phyloP scores from a whole-genome alignment of 768 basidiomycete genomes.

The Auricularia sp. region DNA sequence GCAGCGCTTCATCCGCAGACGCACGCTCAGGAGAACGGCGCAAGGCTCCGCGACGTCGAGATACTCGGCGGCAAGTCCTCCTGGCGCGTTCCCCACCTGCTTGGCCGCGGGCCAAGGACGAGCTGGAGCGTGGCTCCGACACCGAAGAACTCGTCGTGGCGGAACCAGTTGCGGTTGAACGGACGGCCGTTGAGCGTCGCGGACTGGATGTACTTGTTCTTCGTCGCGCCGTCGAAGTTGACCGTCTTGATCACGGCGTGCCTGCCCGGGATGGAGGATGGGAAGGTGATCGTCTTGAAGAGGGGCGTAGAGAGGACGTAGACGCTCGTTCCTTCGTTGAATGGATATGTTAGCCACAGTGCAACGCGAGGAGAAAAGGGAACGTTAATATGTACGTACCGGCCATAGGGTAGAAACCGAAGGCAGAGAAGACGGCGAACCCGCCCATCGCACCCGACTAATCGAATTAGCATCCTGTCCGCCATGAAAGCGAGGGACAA shows the following conservation, averaged over 20 bases:
- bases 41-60: background rate
- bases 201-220: slow-evolving; percentile 12
- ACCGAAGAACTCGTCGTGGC: slow-evolving; percentile 9
- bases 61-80: slow-evolving; percentile 9
- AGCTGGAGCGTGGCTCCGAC: slow-evolving; percentile 11
- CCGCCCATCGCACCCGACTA: slow-evolving; percentile 8
- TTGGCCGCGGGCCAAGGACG: slow-evolving; percentile 7
- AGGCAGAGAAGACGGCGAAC: slow-evolving; percentile 10
- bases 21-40: background rate
- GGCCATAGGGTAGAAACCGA: slow-evolving; percentile 12
- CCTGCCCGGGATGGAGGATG: slow-evolving; percentile 6
- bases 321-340: background rate
- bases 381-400: slow-evolving; percentile 1
- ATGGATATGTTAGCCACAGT: background rate
- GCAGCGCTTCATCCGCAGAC: background rate
- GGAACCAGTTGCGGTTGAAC: slow-evolving; percentile 12
- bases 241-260: slow-evolving; percentile 6
- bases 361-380: background rate
- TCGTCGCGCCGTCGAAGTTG: slow-evolving; percentile 10
- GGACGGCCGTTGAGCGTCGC: slow-evolving; percentile 10
- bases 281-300: slow-evolving; percentile 10
- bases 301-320: slow-evolving; percentile 12
- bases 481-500: background rate
- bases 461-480: background rate
- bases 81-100: slow-evolving; percentile 7